Evolutionary conservation across 2,329 filamentous ascomycete genomes (phyloP), one percentile per base, ranked within the genome.

Genomic region (Boeremia exigua): DNA sequence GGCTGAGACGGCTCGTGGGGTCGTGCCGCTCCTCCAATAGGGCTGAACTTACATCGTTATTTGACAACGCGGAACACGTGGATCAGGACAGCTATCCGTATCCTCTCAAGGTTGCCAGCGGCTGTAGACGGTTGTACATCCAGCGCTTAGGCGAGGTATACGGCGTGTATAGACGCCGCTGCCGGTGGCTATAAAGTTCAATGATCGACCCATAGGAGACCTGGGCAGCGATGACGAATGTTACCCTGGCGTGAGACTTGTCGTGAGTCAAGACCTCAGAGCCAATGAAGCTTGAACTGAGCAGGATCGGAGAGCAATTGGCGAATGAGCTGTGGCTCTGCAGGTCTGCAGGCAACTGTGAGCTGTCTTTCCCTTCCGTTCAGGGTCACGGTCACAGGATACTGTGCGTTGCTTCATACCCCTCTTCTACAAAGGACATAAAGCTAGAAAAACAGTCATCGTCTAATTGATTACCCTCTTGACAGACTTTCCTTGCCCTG

Each of bases 161-260:
- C 12, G 17, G 34, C 46, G 52, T 50, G 15, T 46, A 30, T 23
- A 19, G 12, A 25, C 25, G 29, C 33, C 28, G 29, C 44, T 40
- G 40, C n/a, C 46, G 40, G 46, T 55, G 27, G 52, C 34, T 49
- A 46, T 42, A 55, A 55, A 32, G 34, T 55, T 49, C 39, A 27
- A 19, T 23, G 52, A 55, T 46, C 46, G 40, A 14, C 52, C 29
- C 34, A 19, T 46, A 34, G 17, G 14, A 23, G 17, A 29, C 39
- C 39, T 49, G 19, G 52, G 46, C 39, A 36, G 19, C 25, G 28
- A 45, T 45, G 40, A 45, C 46, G 19, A 46, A 29, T 27, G n/a
- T n/a, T 12, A 11, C 15, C 12, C 17, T 40, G 39, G 33, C 19
- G 34, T 25, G 17, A 25, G 19, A 36, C 6, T 9, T 36, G 34